phyloP scores from a whole-genome alignment of 768 basidiomycete species.

The Suillus subalutaceus region DNA sequence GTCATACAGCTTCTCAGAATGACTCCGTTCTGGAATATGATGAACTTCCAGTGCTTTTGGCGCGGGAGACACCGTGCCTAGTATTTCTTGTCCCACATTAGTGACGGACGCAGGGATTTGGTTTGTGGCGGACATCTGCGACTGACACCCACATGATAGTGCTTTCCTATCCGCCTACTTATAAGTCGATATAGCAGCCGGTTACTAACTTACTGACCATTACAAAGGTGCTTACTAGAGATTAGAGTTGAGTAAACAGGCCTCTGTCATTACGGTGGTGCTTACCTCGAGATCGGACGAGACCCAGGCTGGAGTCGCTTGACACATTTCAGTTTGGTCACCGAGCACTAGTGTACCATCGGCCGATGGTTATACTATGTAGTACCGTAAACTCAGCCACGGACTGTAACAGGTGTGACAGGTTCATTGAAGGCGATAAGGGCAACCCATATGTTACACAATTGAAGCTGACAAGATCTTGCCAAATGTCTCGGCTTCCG shows the following conservation, averaged over 20 bases:
- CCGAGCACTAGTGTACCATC: not conserved
- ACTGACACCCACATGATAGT: not conserved
- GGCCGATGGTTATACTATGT: not conserved
- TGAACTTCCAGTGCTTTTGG: not conserved
- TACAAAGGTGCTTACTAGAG: not conserved
- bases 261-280: not conserved
- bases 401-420: not conserved
- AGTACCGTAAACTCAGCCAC: not conserved
- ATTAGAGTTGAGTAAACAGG: not conserved
- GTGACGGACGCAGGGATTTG: not conserved
- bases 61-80: not conserved
- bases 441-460: not conserved
- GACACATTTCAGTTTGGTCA: not conserved
- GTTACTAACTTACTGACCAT: not conserved
- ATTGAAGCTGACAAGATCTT: no score
- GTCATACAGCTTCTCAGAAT: not conserved
- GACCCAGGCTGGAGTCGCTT: not conserved
- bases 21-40: not conserved
- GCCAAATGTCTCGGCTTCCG: not conserved
- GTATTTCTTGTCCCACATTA: not conserved
- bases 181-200: not conserved
- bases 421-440: not conserved
- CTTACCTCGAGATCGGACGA: not conserved
- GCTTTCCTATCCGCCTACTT: not conserved
- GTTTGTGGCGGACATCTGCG: not conserved